Evolutionary conservation across 1,284 basidiomycete species (phyloP), one percentile per base, ranked within the genome.

Genomic region (Ceratobasidium sp.): DNA sequence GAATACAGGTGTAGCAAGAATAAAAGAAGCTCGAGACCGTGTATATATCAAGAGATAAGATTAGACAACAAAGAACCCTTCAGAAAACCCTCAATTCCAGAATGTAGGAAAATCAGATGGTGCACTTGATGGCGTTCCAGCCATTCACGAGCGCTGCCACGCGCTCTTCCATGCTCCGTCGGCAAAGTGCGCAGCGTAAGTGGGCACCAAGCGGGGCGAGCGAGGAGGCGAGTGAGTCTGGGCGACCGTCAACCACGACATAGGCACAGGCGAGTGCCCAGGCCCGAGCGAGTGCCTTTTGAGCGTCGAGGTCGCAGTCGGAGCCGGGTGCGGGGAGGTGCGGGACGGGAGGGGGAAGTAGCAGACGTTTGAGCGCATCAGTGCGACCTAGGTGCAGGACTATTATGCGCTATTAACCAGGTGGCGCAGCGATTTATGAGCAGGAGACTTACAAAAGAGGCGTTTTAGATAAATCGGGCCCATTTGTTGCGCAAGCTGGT

Each of bases 351-450:
- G 69, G 69, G 3, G 69, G 58, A 13, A 54, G 50, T 31, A 70
- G 57, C n/a, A 62, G 58, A 12, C 69, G 69, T 49, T 70, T 70
- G 50, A 70, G 69, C 3, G 69, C 69, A 22, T 70, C 69, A 5
- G 60, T 62, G 42, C 69, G 69, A 8, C 69, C 69, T 12, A 70
- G 69, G 25, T 70, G 69, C 1, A 70, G 40, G 40, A 70, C 60
- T 64, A 47, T 12, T 25, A n/a, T 20, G 27, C 13, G 17, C 22
- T 4, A 15, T 49, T 49, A 62, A 32, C n/a, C 31, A 5, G n/a
- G 55, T 29, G 34, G 8, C 38, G 17, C 10, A 40, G 38, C 45
- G 31, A 49, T 56, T 40, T n/a, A 25, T 10, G 43, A 50, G 20
- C 17, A 5, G 54, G 32, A 40, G 34, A 64, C 60, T 27, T 40